Evolutionary conservation across 1,284 basidiomycete genomes (phyloP).

Genomic region (Heterobasidion annosum): DNA sequence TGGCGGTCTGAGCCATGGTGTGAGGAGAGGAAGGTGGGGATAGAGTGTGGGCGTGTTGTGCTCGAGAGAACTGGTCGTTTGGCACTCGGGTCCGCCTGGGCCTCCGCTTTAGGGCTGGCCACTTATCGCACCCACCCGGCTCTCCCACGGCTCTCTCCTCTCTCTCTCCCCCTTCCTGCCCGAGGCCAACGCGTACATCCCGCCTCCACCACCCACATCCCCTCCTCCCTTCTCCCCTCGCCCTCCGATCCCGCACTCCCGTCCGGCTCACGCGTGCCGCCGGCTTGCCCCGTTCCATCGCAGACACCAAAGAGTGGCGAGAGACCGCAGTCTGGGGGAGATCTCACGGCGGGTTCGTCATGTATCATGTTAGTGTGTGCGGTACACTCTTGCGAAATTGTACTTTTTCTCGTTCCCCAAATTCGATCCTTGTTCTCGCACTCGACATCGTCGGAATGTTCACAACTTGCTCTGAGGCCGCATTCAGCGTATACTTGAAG

Average conservation of each 20-base stretch:
- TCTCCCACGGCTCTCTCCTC: constrained; percentile 8
- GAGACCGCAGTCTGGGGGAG: too few species aligned
- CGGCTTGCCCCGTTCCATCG: too few species aligned
- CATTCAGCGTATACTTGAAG: too few species aligned
- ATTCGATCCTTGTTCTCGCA: too few species aligned
- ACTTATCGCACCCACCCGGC: constrained; percentile 3
- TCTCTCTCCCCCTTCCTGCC: not conserved
- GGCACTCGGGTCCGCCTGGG: constrained; percentile 8
- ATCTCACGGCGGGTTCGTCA: too few species aligned
- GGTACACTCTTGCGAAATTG: too few species aligned
- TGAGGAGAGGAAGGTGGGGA: constrained; percentile 1
- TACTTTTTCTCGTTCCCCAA: too few species aligned
- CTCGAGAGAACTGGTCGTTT: constrained; percentile 1
- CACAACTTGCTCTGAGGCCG: too few species aligned
- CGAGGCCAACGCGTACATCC: not conserved
- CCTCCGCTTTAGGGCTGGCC: constrained; percentile 29
- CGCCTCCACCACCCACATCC: not conserved
- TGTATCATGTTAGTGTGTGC: too few species aligned
- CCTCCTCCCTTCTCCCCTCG: not conserved
- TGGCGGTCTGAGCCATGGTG: constrained; percentile 38
- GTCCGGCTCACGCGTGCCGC: too few species aligned
- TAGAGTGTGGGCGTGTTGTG: constrained; percentile 4
- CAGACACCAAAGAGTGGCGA: too few species aligned
- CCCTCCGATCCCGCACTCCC: not conserved
- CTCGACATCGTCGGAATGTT: too few species aligned